Percentiles rank a stretch among this genome's conserved stretches.
phyloP scores from a whole-genome alignment of 352 stramenopile species.

The Globisporangium nagaii region DNA sequence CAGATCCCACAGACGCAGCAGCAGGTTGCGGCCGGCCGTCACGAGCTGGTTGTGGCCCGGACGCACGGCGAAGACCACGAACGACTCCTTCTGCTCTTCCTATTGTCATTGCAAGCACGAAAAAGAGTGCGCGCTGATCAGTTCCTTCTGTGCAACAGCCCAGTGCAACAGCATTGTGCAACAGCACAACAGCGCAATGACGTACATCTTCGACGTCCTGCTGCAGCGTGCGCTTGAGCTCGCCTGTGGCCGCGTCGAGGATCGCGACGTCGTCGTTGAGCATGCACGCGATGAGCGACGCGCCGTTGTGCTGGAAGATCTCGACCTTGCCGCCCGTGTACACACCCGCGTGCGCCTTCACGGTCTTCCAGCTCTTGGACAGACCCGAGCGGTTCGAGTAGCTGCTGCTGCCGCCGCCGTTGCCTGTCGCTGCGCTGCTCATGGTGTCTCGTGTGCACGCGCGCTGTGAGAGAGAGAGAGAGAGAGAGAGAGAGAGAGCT shows the following conservation, averaged over 20 bases:
- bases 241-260: slow-evolving; percentile 61
- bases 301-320: slow-evolving; percentile 32
- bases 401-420: slow-evolving; percentile 16
- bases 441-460: slow-evolving; percentile 1
- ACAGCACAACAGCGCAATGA: not conserved
- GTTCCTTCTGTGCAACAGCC: too few relatives aligned
- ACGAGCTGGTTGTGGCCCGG: slow-evolving; percentile 77
- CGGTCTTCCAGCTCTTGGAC: slow-evolving; percentile 74
- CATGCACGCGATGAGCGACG: slow-evolving; percentile 62
- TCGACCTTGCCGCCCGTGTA: slow-evolving; percentile 82
- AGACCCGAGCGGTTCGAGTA: slow-evolving; percentile 66
- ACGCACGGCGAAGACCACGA: slow-evolving; percentile 76
- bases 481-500: not conserved
- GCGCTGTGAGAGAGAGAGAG: not conserved
- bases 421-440: slow-evolving; percentile 4
- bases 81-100: slow-evolving; percentile 78
- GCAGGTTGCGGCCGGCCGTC: slow-evolving; percentile 77
- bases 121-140: too few relatives aligned
- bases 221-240: slow-evolving; percentile 69
- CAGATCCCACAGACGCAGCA: slow-evolving; percentile 83
- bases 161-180: too few relatives aligned
- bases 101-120: not conserved
- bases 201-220: slow-evolving; percentile 57
- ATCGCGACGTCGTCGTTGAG: slow-evolving; percentile 81
- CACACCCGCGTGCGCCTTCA: slow-evolving; percentile 73